Conservation (phyloP, 305 asterid genomes). For the Fraxinus paxiana region DNA sequence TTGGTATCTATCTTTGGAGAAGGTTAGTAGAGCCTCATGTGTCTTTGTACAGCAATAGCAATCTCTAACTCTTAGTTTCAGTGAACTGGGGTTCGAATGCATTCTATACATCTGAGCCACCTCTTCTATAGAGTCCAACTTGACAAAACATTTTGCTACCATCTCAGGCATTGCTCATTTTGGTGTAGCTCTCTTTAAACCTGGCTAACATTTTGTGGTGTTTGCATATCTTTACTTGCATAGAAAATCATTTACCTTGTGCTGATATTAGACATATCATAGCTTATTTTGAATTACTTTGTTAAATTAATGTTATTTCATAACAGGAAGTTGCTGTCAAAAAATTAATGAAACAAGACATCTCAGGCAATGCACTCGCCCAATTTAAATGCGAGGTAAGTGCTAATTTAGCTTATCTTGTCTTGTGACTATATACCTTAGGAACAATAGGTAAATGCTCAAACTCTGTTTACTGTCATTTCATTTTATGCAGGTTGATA, state of each 20-base stretch:
- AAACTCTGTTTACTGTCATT: neutral
- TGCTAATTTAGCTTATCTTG: neutral
- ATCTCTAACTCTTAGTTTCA: neutral
- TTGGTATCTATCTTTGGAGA: neutral
- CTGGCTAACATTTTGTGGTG: neutral
- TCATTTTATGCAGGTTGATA: constrained; percentile 51
- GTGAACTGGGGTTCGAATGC: neutral
- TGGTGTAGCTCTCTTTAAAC: neutral
- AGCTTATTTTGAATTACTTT: neutral
- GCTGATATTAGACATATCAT: neutral
- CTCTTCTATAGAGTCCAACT: neutral
- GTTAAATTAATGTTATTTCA: constrained; percentile 7
- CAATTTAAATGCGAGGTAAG: constrained; percentile 87
- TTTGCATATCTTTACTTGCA: neutral
- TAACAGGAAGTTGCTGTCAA: constrained; percentile 96
- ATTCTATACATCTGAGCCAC: neutral
- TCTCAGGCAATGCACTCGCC: constrained; percentile 80
- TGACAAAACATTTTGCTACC: neutral
- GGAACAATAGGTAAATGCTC: neutral
- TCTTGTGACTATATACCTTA: constrained; percentile 9
- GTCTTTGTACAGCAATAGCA: neutral
- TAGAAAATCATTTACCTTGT: neutral
- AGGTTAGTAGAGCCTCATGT: neutral
- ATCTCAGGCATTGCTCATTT: neutral
- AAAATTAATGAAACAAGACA: constrained; percentile 93